Evolutionary conservation across 331 rosid species (phyloP).

Genomic region (Malus hybrid): DNA sequence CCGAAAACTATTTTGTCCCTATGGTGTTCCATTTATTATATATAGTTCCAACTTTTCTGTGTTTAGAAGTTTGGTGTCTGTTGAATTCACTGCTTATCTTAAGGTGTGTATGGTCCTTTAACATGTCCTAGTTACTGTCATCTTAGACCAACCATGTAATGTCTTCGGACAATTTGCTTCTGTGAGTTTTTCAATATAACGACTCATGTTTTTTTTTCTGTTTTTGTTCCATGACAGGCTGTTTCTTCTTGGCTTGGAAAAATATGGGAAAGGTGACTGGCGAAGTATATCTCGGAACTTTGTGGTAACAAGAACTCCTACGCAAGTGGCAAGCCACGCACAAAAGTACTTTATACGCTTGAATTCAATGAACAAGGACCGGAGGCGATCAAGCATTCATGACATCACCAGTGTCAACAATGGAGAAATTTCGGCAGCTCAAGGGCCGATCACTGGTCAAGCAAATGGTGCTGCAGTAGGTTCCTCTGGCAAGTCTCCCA

Average conservation of each 20-base stretch:
- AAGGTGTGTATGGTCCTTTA: neutral
- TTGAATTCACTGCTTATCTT: neutral
- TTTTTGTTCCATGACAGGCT: conserved; percentile 19
- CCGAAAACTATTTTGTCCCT: neutral
- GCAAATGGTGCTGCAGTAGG: conserved; percentile 50
- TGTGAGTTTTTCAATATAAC: neutral
- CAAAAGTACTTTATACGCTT: conserved; percentile 86
- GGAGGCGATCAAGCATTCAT: conserved; percentile 94
- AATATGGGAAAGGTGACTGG: conserved; percentile 97
- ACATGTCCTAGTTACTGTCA: neutral
- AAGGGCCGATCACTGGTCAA: conserved; percentile 80
- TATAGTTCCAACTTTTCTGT: neutral
- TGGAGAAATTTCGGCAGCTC: conserved; percentile 53
- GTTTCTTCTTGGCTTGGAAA: conserved; percentile 86
- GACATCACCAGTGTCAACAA: conserved; percentile 78
- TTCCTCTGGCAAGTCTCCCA: conserved; percentile 43
- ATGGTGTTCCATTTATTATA: neutral
- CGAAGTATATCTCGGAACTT: conserved; percentile 86
- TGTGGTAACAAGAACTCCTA: conserved; percentile 90
- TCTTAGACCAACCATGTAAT: neutral
- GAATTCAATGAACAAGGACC: conserved; percentile 84
- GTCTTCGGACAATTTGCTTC: neutral
- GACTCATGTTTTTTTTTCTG: neutral
- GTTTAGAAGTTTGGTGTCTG: neutral
- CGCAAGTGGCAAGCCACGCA: conserved; percentile 99